phyloP scores from a whole-genome alignment of 129 eudicot genomes.

The Heracleum sosnowskyi region DNA sequence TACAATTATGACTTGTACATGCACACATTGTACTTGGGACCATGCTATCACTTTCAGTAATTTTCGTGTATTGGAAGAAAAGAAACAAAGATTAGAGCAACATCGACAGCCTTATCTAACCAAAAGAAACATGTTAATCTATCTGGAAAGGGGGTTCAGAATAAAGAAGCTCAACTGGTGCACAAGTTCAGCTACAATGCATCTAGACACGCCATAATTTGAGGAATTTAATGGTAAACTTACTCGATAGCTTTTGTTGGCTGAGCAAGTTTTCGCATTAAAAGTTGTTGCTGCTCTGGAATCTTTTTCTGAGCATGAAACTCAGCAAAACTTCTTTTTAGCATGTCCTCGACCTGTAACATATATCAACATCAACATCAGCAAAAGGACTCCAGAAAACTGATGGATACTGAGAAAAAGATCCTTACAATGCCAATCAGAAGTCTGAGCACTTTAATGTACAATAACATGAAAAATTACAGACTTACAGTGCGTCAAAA shows the following conservation, averaged over 20 bases:
- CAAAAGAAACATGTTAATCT: not conserved
- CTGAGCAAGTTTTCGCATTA: constrained; percentile 93
- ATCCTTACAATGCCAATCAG: not conserved
- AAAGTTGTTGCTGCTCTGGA: constrained; percentile 85
- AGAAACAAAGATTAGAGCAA: not conserved
- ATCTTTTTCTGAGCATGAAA: constrained; percentile 97
- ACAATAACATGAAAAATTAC: not conserved
- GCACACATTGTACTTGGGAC: not conserved
- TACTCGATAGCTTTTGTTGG: constrained; percentile 88
- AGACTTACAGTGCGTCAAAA: not conserved
- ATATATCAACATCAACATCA: constrained; percentile 4
- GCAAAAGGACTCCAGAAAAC: constrained; percentile 2
- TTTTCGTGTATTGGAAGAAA: not conserved
- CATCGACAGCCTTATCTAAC: not conserved
- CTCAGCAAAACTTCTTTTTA: constrained; percentile 99
- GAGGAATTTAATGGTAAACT: constrained; percentile 10
- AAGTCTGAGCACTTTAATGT: not conserved
- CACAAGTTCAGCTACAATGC: not conserved
- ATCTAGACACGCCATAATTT: not conserved
- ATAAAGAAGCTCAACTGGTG: not conserved
- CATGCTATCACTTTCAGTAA: not conserved
- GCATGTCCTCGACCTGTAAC: constrained; percentile 95
- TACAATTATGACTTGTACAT: not conserved
- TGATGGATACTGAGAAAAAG: not conserved
- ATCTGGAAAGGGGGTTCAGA: not conserved